Base-by-base conservation (phyloP, 164 flowering plant species). In the Vitis labrusca region DNA sequence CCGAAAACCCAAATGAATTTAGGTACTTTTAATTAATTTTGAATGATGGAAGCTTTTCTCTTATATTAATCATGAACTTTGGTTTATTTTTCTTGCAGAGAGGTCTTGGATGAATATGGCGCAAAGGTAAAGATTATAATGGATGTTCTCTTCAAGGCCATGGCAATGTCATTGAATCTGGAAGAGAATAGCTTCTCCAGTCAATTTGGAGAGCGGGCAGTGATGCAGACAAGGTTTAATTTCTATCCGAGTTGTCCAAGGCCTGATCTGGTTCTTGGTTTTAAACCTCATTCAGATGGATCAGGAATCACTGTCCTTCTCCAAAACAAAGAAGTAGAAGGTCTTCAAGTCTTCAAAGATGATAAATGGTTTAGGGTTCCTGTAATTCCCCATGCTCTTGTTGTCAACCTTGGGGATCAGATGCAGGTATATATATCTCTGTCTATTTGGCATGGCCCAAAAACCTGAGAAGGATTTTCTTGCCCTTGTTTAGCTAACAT, bases 231-330 rank as follows among this genome's bases (percentile, higher is more conserved):
- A 3, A 77, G 85, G 63, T 79, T 84, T 56, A 84, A 80, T 73
- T 78, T 74, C 67, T 85, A 83, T 65, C 85, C 83, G 4, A 76
- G 62, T 1, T 85, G 89, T 72, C 76, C 82, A 1, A 67, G 75
- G 55, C 86, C 88, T 10, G 86, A 83, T 56, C 57, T 23, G 15
- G 77, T 78, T 30, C 68, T 73, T 8, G 86, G 81, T 5, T 10
- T 75, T 61, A 85, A 80, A 72, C 71, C 83, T 10, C 86, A 85
- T 62, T 61, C 77, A 1, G 87, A 85, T 68, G 73, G 74, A 53
- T 66, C 79, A 10, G 79, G 59, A 30, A 68, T 80, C 55, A 81
- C 85, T 32, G 19, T 73, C 64, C 71, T 84, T 9, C 51, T 82
- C 50, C 83, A 78, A 61, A 86, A 85, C 63, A 64, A 66, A 57